Evolutionary conservation across 768 basidiomycete species (phyloP).

Genomic region (Naganishia onofrii): DNA sequence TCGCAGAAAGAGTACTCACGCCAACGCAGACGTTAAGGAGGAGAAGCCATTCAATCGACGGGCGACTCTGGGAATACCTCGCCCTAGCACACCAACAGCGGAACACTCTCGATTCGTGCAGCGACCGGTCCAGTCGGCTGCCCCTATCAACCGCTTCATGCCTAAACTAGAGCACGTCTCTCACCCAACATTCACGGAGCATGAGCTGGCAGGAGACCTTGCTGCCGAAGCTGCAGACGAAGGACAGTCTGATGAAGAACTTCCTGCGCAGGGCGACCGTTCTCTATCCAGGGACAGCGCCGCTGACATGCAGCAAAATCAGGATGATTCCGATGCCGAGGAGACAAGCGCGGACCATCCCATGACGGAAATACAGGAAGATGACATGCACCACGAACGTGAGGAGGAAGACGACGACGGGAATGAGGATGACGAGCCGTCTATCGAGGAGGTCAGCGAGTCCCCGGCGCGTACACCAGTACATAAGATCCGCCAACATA

Average conservation of each 20-base stretch:
- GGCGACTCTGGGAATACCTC: conserved; percentile 1
- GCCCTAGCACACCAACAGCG: background rate
- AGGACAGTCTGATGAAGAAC: background rate
- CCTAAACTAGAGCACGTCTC: background rate
- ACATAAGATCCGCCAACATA: background rate
- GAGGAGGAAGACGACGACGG: conserved; percentile 2
- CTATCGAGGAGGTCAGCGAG: conserved; percentile 13
- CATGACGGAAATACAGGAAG: background rate
- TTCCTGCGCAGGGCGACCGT: background rate
- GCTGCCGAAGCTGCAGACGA: background rate
- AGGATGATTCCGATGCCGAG: background rate
- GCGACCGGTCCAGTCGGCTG: conserved; percentile 7
- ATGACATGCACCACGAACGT: background rate
- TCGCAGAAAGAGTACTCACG: conserved; percentile 7
- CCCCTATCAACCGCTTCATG: conserved; percentile 18
- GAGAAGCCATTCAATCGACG: conserved; percentile 18
- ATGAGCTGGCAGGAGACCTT: background rate
- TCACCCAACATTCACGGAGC: background rate
- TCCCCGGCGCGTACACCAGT: background rate
- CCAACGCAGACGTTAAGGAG: conserved; percentile 12
- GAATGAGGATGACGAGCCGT: conserved; percentile 16
- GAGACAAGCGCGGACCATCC: background rate
- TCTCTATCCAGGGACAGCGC: background rate
- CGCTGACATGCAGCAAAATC: background rate
- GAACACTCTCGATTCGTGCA: background rate